phyloP scores from a whole-genome alignment of 225 moss, liverwort and hornwort genomes.

The Lunularia cruciata region DNA sequence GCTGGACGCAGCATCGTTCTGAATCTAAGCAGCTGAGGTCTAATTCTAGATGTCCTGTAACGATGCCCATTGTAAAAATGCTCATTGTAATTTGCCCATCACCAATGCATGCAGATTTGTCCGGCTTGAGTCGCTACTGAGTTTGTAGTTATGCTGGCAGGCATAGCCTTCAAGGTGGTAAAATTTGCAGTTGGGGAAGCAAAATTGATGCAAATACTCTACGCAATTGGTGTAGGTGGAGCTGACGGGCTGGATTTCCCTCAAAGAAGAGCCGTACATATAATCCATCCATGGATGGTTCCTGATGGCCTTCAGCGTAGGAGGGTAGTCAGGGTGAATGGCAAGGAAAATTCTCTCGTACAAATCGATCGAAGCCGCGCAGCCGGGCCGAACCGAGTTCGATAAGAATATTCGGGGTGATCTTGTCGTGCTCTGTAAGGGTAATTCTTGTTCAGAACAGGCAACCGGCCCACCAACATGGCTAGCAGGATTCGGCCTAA shows the following conservation, averaged over 20 bases:
- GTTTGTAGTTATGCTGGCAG: too few relatives aligned
- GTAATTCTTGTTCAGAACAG: slow-evolving; percentile 5
- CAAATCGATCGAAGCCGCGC: slow-evolving; percentile 7
- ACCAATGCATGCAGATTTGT: too few relatives aligned
- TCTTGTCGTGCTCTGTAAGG: slow-evolving; percentile 17
- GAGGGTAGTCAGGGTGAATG: slow-evolving; percentile 14
- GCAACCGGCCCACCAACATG: slow-evolving; percentile 12
- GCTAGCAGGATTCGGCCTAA: slow-evolving; percentile 17
- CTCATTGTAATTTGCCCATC: too few relatives aligned
- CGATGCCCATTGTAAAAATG: too few relatives aligned
- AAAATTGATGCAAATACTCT: not conserved
- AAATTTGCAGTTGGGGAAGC: slow-evolving; percentile 8
- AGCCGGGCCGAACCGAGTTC: not conserved
- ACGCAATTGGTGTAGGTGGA: slow-evolving; percentile 11
- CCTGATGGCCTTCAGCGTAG: slow-evolving; percentile 11
- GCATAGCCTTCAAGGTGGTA: too few relatives aligned
- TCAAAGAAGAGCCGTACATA: not conserved
- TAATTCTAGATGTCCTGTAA: too few relatives aligned
- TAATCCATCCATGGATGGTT: slow-evolving; percentile 20
- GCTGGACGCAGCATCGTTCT: too few relatives aligned
- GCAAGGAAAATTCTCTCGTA: slow-evolving; percentile 25
- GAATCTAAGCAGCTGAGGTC: too few relatives aligned
- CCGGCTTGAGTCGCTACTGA: too few relatives aligned
- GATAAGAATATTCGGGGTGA: slow-evolving; percentile 15
- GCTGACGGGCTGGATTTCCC: not conserved